phyloP scores from a whole-genome alignment of 2,329 filamentous ascomycete species.

The Tetracladium maxilliforme region DNA sequence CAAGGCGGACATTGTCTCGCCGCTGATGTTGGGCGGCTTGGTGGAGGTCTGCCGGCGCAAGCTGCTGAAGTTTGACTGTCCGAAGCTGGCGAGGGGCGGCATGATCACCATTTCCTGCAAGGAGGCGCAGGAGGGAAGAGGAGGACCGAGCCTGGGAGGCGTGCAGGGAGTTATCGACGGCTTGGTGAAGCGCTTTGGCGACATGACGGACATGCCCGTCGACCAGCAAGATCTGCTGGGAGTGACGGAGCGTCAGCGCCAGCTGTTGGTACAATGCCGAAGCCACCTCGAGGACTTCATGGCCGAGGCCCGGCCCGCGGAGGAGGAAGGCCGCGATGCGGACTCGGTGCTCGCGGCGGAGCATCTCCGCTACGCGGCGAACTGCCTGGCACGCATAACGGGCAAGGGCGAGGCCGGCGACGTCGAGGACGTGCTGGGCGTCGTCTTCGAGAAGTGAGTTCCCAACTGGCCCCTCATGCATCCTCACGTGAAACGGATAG shows the following conservation, averaged over 20 bases:
- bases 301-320: slow-evolving; percentile 28
- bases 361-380: slow-evolving; percentile 67
- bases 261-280: slow-evolving; percentile 63
- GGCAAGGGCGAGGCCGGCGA: slow-evolving; percentile 75
- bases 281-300: slow-evolving; percentile 62
- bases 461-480: slow-evolving; percentile 1
- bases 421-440: slow-evolving; percentile 88
- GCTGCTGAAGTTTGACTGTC: not conserved
- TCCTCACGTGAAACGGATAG: slow-evolving; percentile 2
- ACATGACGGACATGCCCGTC: slow-evolving; percentile 55
- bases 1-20: slow-evolving; percentile 38
- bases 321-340: slow-evolving; percentile 30
- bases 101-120: slow-evolving; percentile 61
- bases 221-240: slow-evolving; percentile 75
- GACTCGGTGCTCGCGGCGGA: slow-evolving; percentile 89
- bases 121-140: slow-evolving; percentile 24
- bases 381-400: slow-evolving; percentile 73
- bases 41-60: slow-evolving; percentile 19
- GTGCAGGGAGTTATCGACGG: slow-evolving; percentile 54
- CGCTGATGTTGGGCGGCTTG: slow-evolving; percentile 19
- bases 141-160: slow-evolving; percentile 38
- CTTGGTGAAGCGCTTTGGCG: slow-evolving; percentile 52
- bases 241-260: slow-evolving; percentile 77
- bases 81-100: slow-evolving; percentile 15
- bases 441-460: slow-evolving; percentile 92